Percentiles rank a stretch among this genome's conserved stretches.
These are phyloP conservation scores for Fusarium nisikadoi DNA, from an alignment of 2,329 filamentous ascomycete genomes.

Conservation along the genomic window DNA sequence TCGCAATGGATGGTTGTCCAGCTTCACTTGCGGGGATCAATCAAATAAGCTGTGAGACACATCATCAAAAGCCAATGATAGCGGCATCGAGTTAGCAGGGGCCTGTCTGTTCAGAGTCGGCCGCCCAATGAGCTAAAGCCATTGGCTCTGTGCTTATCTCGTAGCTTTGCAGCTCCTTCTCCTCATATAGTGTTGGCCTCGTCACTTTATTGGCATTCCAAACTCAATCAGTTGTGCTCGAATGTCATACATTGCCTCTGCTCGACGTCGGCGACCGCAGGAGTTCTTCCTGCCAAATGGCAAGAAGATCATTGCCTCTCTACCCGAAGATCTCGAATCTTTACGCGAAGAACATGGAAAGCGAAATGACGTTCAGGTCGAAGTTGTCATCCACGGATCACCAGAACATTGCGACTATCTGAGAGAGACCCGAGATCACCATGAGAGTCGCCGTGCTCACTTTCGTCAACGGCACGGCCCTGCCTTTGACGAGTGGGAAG, in stretches of 20 bases:
- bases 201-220: not conserved
- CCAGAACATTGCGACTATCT: slow-evolving; percentile 59
- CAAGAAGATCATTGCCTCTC: slow-evolving; percentile 64
- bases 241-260: slow-evolving; percentile 39
- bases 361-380: slow-evolving; percentile 54
- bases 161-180: slow-evolving; percentile 21
- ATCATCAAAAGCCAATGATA: slow-evolving; percentile 40
- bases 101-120: slow-evolving; percentile 23
- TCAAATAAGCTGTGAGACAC: slow-evolving; percentile 35
- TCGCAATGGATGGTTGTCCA: slow-evolving; percentile 8
- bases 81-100: slow-evolving; percentile 31
- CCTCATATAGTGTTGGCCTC: slow-evolving; percentile 1
- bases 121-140: slow-evolving; percentile 26
- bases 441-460: slow-evolving; percentile 58
- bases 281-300: slow-evolving; percentile 67
- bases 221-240: not conserved
- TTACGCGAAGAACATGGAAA: slow-evolving; percentile 57
- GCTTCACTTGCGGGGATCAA: slow-evolving; percentile 14
- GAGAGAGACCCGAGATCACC: slow-evolving; percentile 62
- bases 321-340: slow-evolving; percentile 64
- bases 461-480: slow-evolving; percentile 61
- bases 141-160: slow-evolving; percentile 28
- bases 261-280: slow-evolving; percentile 54
- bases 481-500: slow-evolving; percentile 66
- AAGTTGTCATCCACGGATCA: slow-evolving; percentile 69